A percentile compares a stretch with the other conserved stretches of the same genome.
phyloP scores from a whole-genome alignment of 2,329 filamentous ascomycete genomes.

The Karstenula rhodostoma region DNA sequence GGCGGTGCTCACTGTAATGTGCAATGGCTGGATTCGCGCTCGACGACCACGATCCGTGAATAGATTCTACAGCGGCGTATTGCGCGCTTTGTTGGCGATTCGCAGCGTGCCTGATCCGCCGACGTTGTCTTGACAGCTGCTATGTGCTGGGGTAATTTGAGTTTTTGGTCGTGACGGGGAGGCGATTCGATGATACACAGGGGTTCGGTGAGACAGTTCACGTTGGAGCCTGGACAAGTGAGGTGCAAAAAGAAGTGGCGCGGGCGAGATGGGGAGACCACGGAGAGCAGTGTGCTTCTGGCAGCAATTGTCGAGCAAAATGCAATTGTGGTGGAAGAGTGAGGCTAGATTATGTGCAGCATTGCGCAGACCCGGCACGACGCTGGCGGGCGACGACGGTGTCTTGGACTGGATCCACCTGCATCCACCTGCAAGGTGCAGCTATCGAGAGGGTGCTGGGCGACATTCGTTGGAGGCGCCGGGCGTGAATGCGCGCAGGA shows the following conservation, averaged over 20 bases:
- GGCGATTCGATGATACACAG: slow-evolving; percentile 35
- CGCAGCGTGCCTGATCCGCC: slow-evolving; percentile 7
- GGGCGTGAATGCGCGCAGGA: slow-evolving; percentile 33
- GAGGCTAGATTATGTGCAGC: slow-evolving; percentile 25
- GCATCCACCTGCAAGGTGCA: slow-evolving; percentile 33
- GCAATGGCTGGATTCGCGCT: slow-evolving; percentile 4
- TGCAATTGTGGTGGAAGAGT: slow-evolving; percentile 28
- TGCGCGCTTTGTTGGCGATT: neutral
- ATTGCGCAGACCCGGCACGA: slow-evolving; percentile 24
- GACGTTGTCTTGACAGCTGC: slow-evolving; percentile 2
- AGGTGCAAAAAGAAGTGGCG: slow-evolving; percentile 20
- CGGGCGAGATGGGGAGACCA: slow-evolving; percentile 18
- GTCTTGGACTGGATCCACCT: slow-evolving; percentile 35
- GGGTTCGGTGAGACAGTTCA: slow-evolving; percentile 44
- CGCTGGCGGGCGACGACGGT: slow-evolving; percentile 17
- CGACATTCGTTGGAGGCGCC: slow-evolving; percentile 38
- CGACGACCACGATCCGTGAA: neutral
- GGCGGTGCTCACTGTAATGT: slow-evolving; percentile 5
- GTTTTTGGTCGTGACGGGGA: neutral
- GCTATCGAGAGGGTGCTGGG: slow-evolving; percentile 24
- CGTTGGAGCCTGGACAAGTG: slow-evolving; percentile 36
- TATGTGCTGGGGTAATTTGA: slow-evolving; percentile 7
- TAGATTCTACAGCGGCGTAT: neutral
- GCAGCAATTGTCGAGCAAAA: slow-evolving; percentile 26
- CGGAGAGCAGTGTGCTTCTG: slow-evolving; percentile 13